phyloP scores from a whole-genome alignment of 768 basidiomycete species.

The Botryobasidium botryosum region DNA sequence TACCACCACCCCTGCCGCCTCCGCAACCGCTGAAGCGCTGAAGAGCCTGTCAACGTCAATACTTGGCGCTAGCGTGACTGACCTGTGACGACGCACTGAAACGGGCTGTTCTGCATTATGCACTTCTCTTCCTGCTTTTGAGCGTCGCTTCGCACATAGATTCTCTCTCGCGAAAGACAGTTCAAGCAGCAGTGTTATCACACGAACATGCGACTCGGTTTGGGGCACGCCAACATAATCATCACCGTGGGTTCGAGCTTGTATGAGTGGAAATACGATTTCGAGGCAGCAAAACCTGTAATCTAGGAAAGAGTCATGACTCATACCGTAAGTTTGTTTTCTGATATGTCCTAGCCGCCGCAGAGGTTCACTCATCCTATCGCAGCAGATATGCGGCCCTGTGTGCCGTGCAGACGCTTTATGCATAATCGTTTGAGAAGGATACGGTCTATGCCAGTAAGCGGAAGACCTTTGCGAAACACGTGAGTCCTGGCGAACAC shows the following conservation, averaged over 20 bases:
- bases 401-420: slow-evolving; percentile 54
- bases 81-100: slow-evolving; percentile 73
- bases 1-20: too few relatives aligned
- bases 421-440: slow-evolving; percentile 75
- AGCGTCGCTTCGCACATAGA: too few relatives aligned
- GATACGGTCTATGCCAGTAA: slow-evolving; percentile 76
- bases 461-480: slow-evolving; percentile 76
- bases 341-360: not conserved
- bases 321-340: slow-evolving; percentile 44
- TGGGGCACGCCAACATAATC: slow-evolving; percentile 78
- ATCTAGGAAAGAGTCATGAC: slow-evolving; percentile 65
- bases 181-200: slow-evolving; percentile 80
- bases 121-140: slow-evolving; percentile 33
- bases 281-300: slow-evolving; percentile 70
- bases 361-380: slow-evolving; percentile 5
- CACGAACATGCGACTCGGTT: slow-evolving; percentile 69
- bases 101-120: slow-evolving; percentile 47
- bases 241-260: slow-evolving; percentile 66
- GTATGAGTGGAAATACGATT: slow-evolving; percentile 78
- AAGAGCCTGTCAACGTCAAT: slow-evolving; percentile 32
- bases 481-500: slow-evolving; percentile 38
- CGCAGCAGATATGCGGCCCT: slow-evolving; percentile 60
- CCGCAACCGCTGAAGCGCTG: too few relatives aligned
- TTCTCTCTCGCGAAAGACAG: slow-evolving; percentile 59
- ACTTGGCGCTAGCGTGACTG: slow-evolving; percentile 31